Evolutionary conservation across 345 rosid genomes (phyloP).

Genomic region (Anacardium occidentale): DNA sequence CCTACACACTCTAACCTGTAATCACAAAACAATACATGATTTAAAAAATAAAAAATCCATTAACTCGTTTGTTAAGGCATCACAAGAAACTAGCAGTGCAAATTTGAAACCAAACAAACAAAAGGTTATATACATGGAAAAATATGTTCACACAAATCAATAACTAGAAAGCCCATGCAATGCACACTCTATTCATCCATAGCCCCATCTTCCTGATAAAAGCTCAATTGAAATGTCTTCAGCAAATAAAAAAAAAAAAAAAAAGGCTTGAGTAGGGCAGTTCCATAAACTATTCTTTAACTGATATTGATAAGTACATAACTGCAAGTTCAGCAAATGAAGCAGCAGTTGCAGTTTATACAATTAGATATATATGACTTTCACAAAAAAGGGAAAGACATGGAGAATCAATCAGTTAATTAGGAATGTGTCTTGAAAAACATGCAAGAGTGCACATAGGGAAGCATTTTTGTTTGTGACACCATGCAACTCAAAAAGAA

Average conservation of each 20-base stretch:
- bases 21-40: background rate
- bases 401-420: background rate
- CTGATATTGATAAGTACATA: background rate
- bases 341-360: background rate
- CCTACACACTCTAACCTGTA: conserved; percentile 84
- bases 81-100: background rate
- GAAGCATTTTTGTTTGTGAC: background rate
- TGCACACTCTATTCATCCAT: background rate
- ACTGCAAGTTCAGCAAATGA: background rate
- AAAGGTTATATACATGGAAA: background rate
- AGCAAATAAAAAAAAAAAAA: background rate
- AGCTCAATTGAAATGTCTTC: conserved; percentile 1
- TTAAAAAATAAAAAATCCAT: background rate
- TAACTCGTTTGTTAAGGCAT: background rate
- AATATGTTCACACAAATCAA: background rate
- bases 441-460: background rate
- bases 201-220: background rate
- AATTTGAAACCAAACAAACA: background rate
- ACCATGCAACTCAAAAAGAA: background rate
- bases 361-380: background rate
- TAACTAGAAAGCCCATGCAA: background rate
- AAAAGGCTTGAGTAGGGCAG: background rate
- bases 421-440: background rate
- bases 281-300: background rate
- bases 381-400: background rate